phyloP scores from a whole-genome alignment of 768 basidiomycete genomes.

The Rhodotorula diobovata region DNA sequence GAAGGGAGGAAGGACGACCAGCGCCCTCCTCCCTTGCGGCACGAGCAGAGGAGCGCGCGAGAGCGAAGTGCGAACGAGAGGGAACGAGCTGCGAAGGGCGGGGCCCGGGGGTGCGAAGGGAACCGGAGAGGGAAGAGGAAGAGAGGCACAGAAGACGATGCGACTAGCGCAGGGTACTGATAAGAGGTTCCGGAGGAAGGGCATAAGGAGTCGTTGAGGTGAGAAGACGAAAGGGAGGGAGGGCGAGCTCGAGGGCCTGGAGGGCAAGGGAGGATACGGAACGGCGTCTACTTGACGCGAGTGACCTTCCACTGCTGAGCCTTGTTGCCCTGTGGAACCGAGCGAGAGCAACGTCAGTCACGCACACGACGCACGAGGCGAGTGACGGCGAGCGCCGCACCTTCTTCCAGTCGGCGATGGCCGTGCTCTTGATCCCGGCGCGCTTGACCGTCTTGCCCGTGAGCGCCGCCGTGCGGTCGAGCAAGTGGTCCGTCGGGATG shows the following conservation, averaged over 20 bases:
- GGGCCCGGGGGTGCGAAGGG: too few species aligned
- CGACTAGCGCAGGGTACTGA: too few species aligned
- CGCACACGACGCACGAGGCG: neutral
- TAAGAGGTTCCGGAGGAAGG: too few species aligned
- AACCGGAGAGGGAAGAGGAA: too few species aligned
- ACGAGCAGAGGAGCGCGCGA: too few species aligned
- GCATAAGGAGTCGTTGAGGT: too few species aligned
- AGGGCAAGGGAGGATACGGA: neutral
- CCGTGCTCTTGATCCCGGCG: conserved; percentile 15
- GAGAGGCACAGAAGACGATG: too few species aligned
- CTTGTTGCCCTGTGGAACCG: conserved; percentile 4
- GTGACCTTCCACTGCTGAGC: conserved; percentile 22
- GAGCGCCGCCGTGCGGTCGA: conserved; percentile 28
- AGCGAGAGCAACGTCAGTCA: neutral
- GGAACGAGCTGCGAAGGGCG: too few species aligned
- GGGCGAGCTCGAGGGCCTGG: neutral
- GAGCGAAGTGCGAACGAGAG: too few species aligned
- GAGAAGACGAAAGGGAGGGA: neutral
- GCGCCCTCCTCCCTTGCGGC: too few species aligned
- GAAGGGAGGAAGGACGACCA: too few species aligned
- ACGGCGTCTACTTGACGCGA: neutral
- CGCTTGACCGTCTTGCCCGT: conserved; percentile 19
- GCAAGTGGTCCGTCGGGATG: conserved; percentile 26
- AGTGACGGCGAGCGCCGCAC: neutral
- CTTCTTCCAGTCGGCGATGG: conserved; percentile 21